Evolutionary conservation across 306 rosid genomes (phyloP).

Genomic region (Potentilla sterilis): DNA sequence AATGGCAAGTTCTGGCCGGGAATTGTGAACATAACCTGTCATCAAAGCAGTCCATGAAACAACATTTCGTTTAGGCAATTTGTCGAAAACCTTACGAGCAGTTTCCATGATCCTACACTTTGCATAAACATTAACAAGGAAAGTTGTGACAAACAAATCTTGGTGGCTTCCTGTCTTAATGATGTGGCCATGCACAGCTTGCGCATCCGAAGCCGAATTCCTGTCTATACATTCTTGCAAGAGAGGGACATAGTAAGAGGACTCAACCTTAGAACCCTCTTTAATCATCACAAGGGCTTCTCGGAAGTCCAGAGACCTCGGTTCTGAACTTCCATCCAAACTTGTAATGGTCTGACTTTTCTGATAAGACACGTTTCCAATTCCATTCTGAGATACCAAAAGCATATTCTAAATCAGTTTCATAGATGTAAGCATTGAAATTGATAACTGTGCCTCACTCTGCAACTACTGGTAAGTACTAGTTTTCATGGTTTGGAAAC

Average conservation of each 20-base stretch:
- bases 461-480: background rate
- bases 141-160: constrained; percentile 50
- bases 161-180: constrained; percentile 58
- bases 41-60: constrained; percentile 71
- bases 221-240: constrained; percentile 62
- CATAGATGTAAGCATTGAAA: background rate
- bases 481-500: background rate
- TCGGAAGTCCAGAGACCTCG: constrained; percentile 44
- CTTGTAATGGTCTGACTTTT: constrained; percentile 42
- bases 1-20: constrained; percentile 49
- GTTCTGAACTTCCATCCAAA: constrained; percentile 41
- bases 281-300: constrained; percentile 46
- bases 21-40: constrained; percentile 60
- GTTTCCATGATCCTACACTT: constrained; percentile 61
- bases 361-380: constrained; percentile 46
- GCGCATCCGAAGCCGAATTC: constrained; percentile 38
- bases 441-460: background rate
- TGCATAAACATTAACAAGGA: constrained; percentile 60
- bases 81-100: constrained; percentile 59
- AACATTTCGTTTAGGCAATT: constrained; percentile 51
- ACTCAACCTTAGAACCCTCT: constrained; percentile 39
- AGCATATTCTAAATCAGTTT: background rate
- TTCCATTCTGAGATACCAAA: constrained; percentile 45
- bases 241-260: constrained; percentile 50
- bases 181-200: constrained; percentile 61